phyloP scores from a whole-genome alignment of 1,284 basidiomycete genomes.

The Ustilago bromivora region DNA sequence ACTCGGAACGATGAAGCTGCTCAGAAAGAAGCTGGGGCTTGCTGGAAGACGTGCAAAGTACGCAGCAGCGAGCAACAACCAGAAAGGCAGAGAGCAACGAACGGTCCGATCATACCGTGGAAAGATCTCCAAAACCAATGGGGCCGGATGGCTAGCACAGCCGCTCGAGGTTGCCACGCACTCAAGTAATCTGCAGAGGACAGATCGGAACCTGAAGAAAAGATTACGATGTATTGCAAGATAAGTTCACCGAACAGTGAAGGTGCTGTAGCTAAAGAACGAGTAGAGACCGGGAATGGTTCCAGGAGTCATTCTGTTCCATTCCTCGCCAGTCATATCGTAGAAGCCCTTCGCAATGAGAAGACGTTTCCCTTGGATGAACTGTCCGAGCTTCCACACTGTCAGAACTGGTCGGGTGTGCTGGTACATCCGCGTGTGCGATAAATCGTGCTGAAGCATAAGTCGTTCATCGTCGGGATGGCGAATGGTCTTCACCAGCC shows the following conservation, averaged over 20 bases:
- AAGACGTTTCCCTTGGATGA: constrained; percentile 2
- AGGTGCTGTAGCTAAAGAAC: neutral
- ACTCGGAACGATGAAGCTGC: too few species aligned
- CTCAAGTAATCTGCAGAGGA: too few species aligned
- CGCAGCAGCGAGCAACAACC: too few species aligned
- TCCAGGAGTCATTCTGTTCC: neutral
- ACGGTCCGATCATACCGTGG: too few species aligned
- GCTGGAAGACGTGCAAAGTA: too few species aligned
- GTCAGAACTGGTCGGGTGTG: neutral
- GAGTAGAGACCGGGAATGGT: neutral
- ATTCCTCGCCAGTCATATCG: neutral
- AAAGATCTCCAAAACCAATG: too few species aligned
- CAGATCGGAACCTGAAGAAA: too few species aligned
- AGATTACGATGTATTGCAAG: too few species aligned
- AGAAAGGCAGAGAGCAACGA: too few species aligned
- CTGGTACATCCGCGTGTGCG: neutral
- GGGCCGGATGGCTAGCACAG: too few species aligned
- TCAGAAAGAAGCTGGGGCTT: too few species aligned
- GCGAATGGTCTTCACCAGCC: neutral
- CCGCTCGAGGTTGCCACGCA: too few species aligned
- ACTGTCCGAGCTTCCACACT: neutral
- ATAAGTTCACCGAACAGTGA: neutral
- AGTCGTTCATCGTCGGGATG: neutral
- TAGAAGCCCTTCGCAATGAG: constrained; percentile 11
- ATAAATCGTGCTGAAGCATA: neutral